Base-by-base conservation (phyloP, 805 yeast species). In the Candida golubevii region DNA sequence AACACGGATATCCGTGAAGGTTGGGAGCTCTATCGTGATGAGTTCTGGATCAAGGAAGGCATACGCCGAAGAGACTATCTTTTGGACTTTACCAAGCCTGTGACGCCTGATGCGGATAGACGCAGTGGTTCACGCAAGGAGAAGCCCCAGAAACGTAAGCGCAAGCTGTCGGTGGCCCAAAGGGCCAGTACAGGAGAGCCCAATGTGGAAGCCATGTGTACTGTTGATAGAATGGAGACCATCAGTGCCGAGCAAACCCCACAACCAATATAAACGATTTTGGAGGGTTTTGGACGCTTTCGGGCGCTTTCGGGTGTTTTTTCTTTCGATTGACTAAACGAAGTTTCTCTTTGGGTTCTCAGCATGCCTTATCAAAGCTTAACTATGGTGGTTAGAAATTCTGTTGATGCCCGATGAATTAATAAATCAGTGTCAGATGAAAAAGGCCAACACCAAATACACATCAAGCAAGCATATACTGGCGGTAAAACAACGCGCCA, bases 1-100 rank as follows among this genome's bases (percentile, higher is more conserved):
- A 79, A 80, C 47, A 81, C 93, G 0, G 90, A 85, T 39, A 79
- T 85, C 7, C 75, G 97, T 50, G 97, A 90, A 61, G 90, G 88
- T 8, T 91, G 99, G 98, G 99, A 91, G 58, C 63, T 88, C 34
- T 91, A 90, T 57, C 67, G 99, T 47, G 87, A 86, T 53, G 97
- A 90, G 61, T 93, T 89, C 60, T 93, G 98, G 97, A 79, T 82
- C 18, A 75, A 84, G 54, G 96, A 89, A 60, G 86, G 88, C 1
- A 78, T 80, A 2, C 74, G 88, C 52, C 69, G 89, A 50, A 54
- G 76, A 15, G 62, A 65, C 29, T 57, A 57, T 32, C 52, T 70
- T 51, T 50, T 71, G 49, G 60, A 62, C 29, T 71, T 69, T 42
- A 47, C 49, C 23, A 41, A 38, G 30, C 38, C 40, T 2, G 29